Base-by-base conservation (phyloP, 2,329 filamentous ascomycete genomes). In the Diaporthe caulivora region DNA sequence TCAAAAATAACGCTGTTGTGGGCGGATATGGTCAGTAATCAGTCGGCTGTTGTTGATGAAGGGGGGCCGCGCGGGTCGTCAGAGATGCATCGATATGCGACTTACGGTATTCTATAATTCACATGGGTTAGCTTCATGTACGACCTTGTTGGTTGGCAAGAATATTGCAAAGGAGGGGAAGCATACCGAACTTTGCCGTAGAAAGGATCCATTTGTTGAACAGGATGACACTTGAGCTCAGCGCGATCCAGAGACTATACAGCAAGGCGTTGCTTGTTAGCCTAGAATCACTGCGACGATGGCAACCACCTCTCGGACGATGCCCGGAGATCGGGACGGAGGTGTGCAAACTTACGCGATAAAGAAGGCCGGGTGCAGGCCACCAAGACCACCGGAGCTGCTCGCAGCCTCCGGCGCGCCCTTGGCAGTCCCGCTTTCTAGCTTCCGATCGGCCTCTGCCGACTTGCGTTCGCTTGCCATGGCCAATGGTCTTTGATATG, bases 121-220 rank as follows among this genome's bases (percentile, higher is more conserved):
- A 42, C 17, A 42, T 40, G 55, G 49, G 60, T 73, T 40, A 73
- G 71, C 67, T 49, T 44, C 24, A 29, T 62, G n/a, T 34, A 17
- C 15, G 0, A 31, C 24, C 40, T 8, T 2, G 60, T 58, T 44
- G 47, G 18, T 18, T 37, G 24, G 49, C 29, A n/a, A 26, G 2
- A 24, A 24, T 2, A 24, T 34, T 9, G 2, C 60, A 71, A n/a
- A 24, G 65, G 26, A 34, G 5, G 29, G 40, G 55, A 17, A 15
- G n/a, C 91, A 86, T 86, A 93, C 92, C 89, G 86, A 97, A 97
- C 77, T 93, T 89, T 76, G 92, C 88, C 54, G 92, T 94, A 80
- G 95, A 92, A 75, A 98, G 88, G 79, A 98, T 94, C 90, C 94
- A 97, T 89, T 98, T 98, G 91, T 98, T 98, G 91, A 97, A 98